Conservation (phyloP, 805 yeast genomes). For the Kodamaea kakaduensis region DNA sequence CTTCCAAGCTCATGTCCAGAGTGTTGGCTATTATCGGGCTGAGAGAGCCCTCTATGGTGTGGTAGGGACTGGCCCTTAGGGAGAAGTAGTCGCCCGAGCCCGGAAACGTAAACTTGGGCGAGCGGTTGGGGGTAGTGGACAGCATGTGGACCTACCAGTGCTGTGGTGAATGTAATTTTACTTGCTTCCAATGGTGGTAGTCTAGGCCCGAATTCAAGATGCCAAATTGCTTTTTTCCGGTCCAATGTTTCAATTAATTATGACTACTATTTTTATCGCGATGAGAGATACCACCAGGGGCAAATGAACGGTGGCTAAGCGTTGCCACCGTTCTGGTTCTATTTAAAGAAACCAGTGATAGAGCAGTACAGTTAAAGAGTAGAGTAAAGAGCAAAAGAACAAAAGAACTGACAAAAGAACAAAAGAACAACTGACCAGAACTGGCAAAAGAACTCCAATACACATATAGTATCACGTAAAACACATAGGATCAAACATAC, state of each 20-base stretch:
- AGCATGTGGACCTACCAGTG: neutral
- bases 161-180: neutral
- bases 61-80: conserved; percentile 7
- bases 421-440: too few relatives aligned
- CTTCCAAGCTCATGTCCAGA: conserved; percentile 19
- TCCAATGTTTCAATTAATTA: conserved; percentile 1
- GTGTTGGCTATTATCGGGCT: conserved; percentile 28
- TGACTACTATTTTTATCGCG: too few relatives aligned
- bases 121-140: conserved; percentile 7
- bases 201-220: conserved; percentile 3
- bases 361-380: too few relatives aligned
- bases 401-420: too few relatives aligned
- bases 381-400: too few relatives aligned
- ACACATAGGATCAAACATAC: too few relatives aligned
- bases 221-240: conserved; percentile 2
- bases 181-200: neutral
- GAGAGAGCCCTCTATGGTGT: conserved; percentile 19
- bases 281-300: too few relatives aligned
- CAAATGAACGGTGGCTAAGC: too few relatives aligned
- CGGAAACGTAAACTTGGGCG: conserved; percentile 8
- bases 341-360: too few relatives aligned
- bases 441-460: too few relatives aligned
- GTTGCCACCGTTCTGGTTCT: too few relatives aligned
- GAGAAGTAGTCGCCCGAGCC: conserved; percentile 7
- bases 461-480: too few relatives aligned